These are phyloP conservation scores for Periconia sp. DNA, from an alignment of 2,329 filamentous ascomycete genomes.

Conservation along the genomic window DNA sequence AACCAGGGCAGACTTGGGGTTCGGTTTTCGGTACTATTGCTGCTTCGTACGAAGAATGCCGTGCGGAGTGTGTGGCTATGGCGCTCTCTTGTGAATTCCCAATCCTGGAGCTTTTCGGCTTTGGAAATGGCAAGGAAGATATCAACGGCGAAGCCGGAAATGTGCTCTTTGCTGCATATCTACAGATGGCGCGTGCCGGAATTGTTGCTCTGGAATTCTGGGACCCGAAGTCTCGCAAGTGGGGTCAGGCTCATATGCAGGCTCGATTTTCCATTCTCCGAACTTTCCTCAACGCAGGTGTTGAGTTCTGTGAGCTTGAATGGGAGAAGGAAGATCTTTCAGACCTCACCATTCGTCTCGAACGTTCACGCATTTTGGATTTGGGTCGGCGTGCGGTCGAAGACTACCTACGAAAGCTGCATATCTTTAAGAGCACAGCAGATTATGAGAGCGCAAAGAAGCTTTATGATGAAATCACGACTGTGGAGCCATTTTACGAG, in stretches of 20 bases:
- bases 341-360: constrained; percentile 78
- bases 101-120: constrained; percentile 88
- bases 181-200: constrained; percentile 93
- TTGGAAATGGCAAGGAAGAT: constrained; percentile 74
- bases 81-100: constrained; percentile 84
- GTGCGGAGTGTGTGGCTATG: constrained; percentile 94
- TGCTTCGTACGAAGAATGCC: constrained; percentile 90
- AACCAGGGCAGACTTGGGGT: constrained; percentile 92
- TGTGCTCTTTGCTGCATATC: constrained; percentile 83
- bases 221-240: constrained; percentile 88
- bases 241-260: constrained; percentile 87
- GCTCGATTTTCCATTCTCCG: constrained; percentile 86
- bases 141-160: constrained; percentile 79
- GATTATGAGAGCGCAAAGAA: constrained; percentile 76
- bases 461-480: constrained; percentile 82
- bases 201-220: constrained; percentile 88
- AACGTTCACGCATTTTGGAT: constrained; percentile 82
- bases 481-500: constrained; percentile 84
- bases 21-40: constrained; percentile 87
- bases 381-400: constrained; percentile 82
- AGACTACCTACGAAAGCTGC: constrained; percentile 84
- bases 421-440: constrained; percentile 89
- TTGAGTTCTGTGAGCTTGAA: constrained; percentile 81
- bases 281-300: constrained; percentile 82
- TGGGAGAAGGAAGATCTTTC: constrained; percentile 74